phyloP scores from a whole-genome alignment of 331 rosid species.

The Acacia concinna region DNA sequence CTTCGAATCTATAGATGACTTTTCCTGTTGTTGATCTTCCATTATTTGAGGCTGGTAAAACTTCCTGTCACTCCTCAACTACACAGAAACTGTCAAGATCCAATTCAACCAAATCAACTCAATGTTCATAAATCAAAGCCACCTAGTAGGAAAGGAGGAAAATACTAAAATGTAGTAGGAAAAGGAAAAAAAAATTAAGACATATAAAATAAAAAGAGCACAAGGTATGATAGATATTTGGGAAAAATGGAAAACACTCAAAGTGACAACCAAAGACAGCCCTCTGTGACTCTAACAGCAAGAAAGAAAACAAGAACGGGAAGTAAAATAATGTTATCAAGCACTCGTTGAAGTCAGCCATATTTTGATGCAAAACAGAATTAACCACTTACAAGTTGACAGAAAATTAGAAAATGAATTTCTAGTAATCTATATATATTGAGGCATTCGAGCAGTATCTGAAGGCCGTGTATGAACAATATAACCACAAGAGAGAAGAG shows the following conservation, averaged over 20 bases:
- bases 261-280: not conserved
- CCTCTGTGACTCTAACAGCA: not conserved
- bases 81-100: slow-evolving; percentile 26
- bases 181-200: not conserved
- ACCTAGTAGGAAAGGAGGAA: not conserved
- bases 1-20: slow-evolving; percentile 52
- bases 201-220: not conserved
- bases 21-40: slow-evolving; percentile 64
- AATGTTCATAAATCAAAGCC: slow-evolving; percentile 9
- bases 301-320: not conserved
- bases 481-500: slow-evolving; percentile 13
- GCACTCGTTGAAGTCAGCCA: slow-evolving; percentile 7
- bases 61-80: slow-evolving; percentile 31
- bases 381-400: slow-evolving; percentile 10
- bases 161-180: not conserved
- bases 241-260: slow-evolving; percentile 5
- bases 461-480: slow-evolving; percentile 15
- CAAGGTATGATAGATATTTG: slow-evolving; percentile 3
- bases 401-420: not conserved
- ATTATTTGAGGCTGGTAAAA: slow-evolving; percentile 43
- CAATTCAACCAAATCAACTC: slow-evolving; percentile 6
- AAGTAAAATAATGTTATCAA: not conserved
- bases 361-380: slow-evolving; percentile 11
- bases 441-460: not conserved
- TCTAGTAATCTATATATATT: not conserved